Evolutionary conservation across 2,329 filamentous ascomycete genomes (phyloP), one percentile per base, ranked within the genome.

Genomic region (Monosporascus sp.): DNA sequence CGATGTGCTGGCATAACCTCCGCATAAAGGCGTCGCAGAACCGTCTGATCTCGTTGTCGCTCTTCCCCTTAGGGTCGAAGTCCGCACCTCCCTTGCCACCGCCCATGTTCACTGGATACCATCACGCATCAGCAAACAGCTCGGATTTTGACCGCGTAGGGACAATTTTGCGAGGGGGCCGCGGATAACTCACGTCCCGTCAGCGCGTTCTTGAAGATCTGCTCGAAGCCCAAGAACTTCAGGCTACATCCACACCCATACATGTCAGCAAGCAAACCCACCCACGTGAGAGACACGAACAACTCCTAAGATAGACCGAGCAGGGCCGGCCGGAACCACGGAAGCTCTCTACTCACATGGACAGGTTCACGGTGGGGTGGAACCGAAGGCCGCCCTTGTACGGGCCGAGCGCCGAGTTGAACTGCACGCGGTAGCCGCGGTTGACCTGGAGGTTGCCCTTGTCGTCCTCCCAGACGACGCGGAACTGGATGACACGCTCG

Each of bases 151-250:
- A 14, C 27, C 3, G 27, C 49, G 43, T 9, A 46, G 35, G 5
- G 15, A 1, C n/a, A 11, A 25, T 5, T 24, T 17, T 17, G 3
- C 20, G 47, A 41, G 35, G 20, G 37, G 18, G 9, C 27, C 2
- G 25, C 20, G 25, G 47, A 49, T 45, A 55, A 84, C 89, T 80
- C 79, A 92, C 88, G 77, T 69, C 94, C 94, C 57, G 94, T 97
- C 63, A 97, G 79, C 63, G 94, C 94, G 89, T 97, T 97, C 84
- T 97, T 97, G 83, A 97, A 97, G 77, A 93, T 95, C 79, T 97
- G 94, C 85, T 99, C 94, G 68, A 97, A 97, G 61, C 93, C 94
- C 69, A 99, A 83, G 79, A 97, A 97, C 81, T 99, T 99, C 67
- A 99, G 84, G 68, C 74, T 75, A 50, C 50, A 15, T n/a, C 22